phyloP scores from a whole-genome alignment of 768 basidiomycete genomes.

The Tylopilus plumbeoviolaceoides region DNA sequence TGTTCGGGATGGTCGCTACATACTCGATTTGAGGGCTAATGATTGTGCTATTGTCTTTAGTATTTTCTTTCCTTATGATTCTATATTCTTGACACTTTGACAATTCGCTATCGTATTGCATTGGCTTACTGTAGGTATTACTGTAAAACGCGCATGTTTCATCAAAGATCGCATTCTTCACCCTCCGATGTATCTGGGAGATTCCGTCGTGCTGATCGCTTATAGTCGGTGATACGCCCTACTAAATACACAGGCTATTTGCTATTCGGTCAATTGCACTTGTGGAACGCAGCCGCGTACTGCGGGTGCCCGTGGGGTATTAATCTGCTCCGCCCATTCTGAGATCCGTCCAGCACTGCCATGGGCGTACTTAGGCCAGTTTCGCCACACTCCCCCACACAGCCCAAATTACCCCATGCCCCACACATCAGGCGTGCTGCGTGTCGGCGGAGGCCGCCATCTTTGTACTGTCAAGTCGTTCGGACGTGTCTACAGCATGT shows the following conservation, averaged over 20 bases:
- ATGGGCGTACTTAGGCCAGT: conserved; percentile 5
- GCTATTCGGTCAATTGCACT: conserved; percentile 1
- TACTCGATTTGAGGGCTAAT: conserved; percentile 31
- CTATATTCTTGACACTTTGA: conserved; percentile 30
- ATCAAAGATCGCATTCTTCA: conserved; percentile 2
- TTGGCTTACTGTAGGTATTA: conserved; percentile 28
- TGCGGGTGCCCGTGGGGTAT: conserved; percentile 9
- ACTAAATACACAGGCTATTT: not conserved
- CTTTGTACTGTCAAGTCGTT: conserved; percentile 19
- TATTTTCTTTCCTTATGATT: conserved; percentile 23
- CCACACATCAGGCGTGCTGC: conserved; percentile 19
- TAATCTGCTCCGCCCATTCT: conserved; percentile 10
- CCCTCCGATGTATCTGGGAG: not conserved
- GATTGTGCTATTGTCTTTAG: conserved; percentile 23
- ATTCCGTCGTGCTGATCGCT: conserved; percentile 1
- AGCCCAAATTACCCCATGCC: conserved; percentile 25
- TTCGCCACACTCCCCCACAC: conserved; percentile 12
- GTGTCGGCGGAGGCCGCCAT: conserved; percentile 21
- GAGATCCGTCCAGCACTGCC: conserved; percentile 23
- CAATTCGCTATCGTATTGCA: conserved; percentile 26
- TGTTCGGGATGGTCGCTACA: conserved; percentile 26
- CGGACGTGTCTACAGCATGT: conserved; percentile 14
- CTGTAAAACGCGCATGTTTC: conserved; percentile 24
- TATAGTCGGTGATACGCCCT: conserved; percentile 4
- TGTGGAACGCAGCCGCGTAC: not conserved